Conservation (phyloP, 768 basidiomycete species). For the Rhodotorula sphaerocarpa region DNA sequence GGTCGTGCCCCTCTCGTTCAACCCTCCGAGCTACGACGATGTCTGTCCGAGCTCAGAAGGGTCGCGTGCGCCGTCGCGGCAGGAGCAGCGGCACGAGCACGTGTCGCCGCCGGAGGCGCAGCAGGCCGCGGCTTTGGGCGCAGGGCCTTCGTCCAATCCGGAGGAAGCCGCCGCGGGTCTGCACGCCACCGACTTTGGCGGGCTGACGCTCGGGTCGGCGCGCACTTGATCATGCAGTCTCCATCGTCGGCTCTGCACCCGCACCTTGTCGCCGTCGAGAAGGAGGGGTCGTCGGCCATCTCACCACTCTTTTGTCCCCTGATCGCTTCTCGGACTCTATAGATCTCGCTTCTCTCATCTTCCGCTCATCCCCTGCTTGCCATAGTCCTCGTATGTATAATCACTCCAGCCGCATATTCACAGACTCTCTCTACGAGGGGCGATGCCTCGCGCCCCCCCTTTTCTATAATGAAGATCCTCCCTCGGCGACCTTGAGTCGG, state of each 20-base stretch:
- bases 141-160: neutral
- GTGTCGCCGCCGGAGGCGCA: no score
- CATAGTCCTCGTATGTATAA: no score
- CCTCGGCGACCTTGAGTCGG: no score
- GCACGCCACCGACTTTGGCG: neutral
- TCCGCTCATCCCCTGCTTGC: no score
- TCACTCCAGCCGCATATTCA: no score
- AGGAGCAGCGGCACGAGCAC: neutral
- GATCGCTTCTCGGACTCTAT: neutral
- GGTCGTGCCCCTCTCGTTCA: constrained; percentile 71
- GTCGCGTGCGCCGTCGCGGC: neutral
- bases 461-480: no score
- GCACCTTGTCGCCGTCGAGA: no score
- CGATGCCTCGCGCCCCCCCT: no score
- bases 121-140: neutral
- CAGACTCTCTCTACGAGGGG: no score
- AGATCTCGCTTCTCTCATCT: neutral
- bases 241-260: no score
- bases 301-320: neutral
- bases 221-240: neutral
- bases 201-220: neutral
- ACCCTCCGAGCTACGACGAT: constrained; percentile 81
- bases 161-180: neutral
- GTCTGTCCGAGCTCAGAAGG: constrained; percentile 5
- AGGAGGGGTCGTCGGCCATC: no score